Percentiles rank a stretch among this genome's conserved stretches.
These are phyloP conservation scores for Rhododendron griersonianum DNA, from an alignment of 148 eudicot species.

Conservation along the genomic window DNA sequence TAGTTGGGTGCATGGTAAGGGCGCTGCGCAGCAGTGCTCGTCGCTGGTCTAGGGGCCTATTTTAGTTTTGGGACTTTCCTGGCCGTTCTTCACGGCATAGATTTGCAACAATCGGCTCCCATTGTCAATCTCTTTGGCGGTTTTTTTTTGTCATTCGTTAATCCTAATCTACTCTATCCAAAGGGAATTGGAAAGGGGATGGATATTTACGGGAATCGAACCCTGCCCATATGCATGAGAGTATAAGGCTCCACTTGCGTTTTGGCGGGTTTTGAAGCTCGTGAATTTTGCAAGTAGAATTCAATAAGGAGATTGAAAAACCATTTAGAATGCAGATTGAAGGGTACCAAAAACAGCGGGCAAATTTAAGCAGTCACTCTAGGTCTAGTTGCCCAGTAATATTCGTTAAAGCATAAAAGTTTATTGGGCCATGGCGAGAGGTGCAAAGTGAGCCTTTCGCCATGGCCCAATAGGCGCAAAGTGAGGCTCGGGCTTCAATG, in stretches of 20 bases:
- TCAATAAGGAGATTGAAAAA: not conserved
- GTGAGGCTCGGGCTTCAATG: not conserved
- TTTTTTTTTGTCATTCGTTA: slow-evolving; percentile 4
- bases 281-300: slow-evolving; percentile 34
- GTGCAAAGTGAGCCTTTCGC: too few relatives aligned
- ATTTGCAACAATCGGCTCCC: slow-evolving; percentile 50
- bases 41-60: slow-evolving; percentile 86
- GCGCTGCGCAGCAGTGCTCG: slow-evolving; percentile 64
- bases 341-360: too few relatives aligned
- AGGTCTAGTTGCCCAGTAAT: not conserved
- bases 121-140: slow-evolving; percentile 40
- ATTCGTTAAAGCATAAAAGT: not conserved
- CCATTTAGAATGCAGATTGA: not conserved
- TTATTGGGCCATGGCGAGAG: not conserved
- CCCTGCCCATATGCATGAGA: too few relatives aligned
- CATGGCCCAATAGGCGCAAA: not conserved
- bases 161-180: too few relatives aligned
- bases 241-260: too few relatives aligned
- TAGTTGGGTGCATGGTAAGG: slow-evolving; percentile 68
- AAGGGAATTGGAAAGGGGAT: too few relatives aligned
- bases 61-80: slow-evolving; percentile 69
- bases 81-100: slow-evolving; percentile 75
- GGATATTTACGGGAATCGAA: too few relatives aligned
- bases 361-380: not conserved
- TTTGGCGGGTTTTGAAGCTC: slow-evolving; percentile 25